A percentile compares a stretch with the other conserved stretches of the same genome.
These are phyloP conservation scores for Forsythia suspensa DNA, from an alignment of 257 asterid genomes.

Conservation along the genomic window DNA sequence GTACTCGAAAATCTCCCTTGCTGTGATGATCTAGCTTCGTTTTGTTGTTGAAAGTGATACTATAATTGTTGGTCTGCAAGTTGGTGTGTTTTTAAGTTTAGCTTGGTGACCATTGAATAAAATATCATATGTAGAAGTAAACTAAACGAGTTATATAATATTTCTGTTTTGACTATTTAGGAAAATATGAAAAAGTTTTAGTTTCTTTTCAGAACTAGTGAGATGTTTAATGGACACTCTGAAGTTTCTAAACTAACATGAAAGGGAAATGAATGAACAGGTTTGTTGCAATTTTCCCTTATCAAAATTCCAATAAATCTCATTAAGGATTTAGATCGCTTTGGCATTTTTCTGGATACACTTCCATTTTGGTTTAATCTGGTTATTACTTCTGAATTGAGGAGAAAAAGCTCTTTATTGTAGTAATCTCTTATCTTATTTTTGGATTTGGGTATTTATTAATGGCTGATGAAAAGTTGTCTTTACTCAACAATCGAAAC, in stretches of 20 bases:
- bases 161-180: not conserved
- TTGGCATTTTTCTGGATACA: not conserved
- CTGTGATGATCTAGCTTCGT: not conserved
- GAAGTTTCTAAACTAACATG: not conserved
- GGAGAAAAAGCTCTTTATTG: not conserved
- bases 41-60: not conserved
- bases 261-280: not conserved
- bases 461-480: not conserved
- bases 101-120: not conserved
- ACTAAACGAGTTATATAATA: not conserved
- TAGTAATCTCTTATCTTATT: not conserved
- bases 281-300: not conserved
- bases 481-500: not conserved
- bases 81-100: slow-evolving; percentile 19
- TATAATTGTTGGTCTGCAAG: slow-evolving; percentile 3
- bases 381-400: not conserved
- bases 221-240: not conserved
- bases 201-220: not conserved
- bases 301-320: not conserved
- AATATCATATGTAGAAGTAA: not conserved
- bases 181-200: not conserved
- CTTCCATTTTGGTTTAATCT: not conserved
- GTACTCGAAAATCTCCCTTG: not conserved
- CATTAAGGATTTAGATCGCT: not conserved
- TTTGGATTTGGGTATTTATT: not conserved